Base-by-base conservation (phyloP, 441 rosid species). In the Arabidopsis hybrid region DNA sequence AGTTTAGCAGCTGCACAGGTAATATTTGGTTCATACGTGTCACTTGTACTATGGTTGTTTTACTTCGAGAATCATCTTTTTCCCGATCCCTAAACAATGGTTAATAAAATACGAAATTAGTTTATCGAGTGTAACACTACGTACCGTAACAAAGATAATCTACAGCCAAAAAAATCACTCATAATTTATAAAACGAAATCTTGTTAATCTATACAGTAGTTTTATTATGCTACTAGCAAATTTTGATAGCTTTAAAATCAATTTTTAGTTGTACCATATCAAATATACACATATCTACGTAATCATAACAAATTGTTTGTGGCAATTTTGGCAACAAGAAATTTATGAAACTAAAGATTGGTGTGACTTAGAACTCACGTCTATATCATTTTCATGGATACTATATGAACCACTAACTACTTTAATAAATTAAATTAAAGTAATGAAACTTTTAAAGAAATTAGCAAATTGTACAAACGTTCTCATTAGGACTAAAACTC, bases 341-440 rank as follows among this genome's bases (percentile, higher is more conserved):
- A 58, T 71, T 36, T 29, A 56, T 70, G 67, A 56, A 32, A 47
- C 53, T 12, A 31, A 65, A 26, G 62, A 76, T 70, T 77, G 43
- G 64, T 71, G 56, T 71, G 73, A 70, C 75, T 71, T 70, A 71
- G 51, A 71, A 42, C 64, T 77, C 76, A 77, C 72, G 80, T 65
- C 61, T 58, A 50, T 64, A 40, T 77, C 76, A 65, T 71, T 58
- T 31, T 76, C 63, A 76, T 69, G 62, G 31, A 75, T 53, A 45
- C 5, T 53, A 75, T 69, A 75, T 69, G 79, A 60, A 75, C 65
- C 69, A 51, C 68, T 61, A 42, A 2, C 6, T 67, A 53, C 50
- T 38, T 21, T 34, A 7, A 31, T 47, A 45, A 7, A 47, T 0
- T 16, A 36, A 18, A 57, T 1, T 57, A 35, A 64, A 55, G 11